A percentile compares a stretch with the other conserved stretches of the same genome.
Conservation (phyloP, 1,284 basidiomycete species). For the Apiotrichum sp. region DNA sequence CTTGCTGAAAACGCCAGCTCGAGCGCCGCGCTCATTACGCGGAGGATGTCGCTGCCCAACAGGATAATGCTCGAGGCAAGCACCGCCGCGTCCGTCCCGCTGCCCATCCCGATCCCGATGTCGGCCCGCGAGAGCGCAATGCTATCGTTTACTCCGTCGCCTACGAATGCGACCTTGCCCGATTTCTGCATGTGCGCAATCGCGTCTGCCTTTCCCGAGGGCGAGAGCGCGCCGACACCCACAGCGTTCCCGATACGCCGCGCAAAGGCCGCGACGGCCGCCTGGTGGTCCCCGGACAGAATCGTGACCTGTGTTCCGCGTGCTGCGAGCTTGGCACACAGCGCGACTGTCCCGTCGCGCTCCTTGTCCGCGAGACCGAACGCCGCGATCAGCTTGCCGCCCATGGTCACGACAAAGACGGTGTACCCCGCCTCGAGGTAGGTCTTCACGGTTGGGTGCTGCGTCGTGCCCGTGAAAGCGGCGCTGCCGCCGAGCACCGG, state of each 20-base stretch:
- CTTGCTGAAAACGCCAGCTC: neutral
- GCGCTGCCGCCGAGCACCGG: slow-evolving; percentile 1
- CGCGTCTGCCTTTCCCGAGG: no score
- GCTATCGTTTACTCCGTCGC: slow-evolving; percentile 33
- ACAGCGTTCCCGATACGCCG: neutral
- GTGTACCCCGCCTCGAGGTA: neutral
- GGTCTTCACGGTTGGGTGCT: neutral
- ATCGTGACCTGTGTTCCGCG: slow-evolving; percentile 15
- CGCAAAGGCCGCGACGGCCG: neutral
- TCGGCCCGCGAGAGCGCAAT: slow-evolving; percentile 19
- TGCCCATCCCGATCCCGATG: slow-evolving; percentile 1
- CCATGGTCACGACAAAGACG: slow-evolving; percentile 1
- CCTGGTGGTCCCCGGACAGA: slow-evolving; percentile 1
- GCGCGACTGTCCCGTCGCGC: neutral
- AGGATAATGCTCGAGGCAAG: slow-evolving; percentile 8
- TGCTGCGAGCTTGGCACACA: neutral
- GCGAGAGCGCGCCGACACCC: neutral
- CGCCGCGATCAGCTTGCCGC: neutral
- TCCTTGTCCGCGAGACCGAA: slow-evolving; percentile 1
- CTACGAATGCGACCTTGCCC: slow-evolving; percentile 15
- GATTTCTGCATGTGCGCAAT: no score
- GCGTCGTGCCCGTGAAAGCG: neutral
- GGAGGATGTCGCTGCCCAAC: neutral
- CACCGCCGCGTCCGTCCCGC: slow-evolving; percentile 13
- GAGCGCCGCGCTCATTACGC: slow-evolving; percentile 11